phyloP scores from a whole-genome alignment of 1,284 basidiomycete genomes.

The Mixia osmundae region DNA sequence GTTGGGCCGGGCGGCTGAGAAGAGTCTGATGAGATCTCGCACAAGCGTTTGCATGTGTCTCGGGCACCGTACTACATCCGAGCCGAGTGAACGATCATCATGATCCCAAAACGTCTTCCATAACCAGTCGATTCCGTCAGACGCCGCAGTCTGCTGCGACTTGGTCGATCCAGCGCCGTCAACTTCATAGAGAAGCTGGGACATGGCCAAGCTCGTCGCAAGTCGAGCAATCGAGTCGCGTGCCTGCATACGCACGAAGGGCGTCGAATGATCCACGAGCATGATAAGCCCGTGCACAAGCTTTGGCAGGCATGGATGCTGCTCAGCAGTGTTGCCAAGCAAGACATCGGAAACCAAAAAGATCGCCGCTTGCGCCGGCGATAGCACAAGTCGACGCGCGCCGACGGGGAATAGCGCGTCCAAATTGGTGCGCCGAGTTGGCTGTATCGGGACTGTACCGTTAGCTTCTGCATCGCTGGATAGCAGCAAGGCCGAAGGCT shows the following conservation, averaged over 20 bases:
- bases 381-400: conserved; percentile 25
- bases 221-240: conserved; percentile 14
- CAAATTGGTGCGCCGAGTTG: conserved; percentile 4
- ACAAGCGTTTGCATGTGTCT: conserved; percentile 44
- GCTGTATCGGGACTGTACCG: background rate
- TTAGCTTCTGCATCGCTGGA: conserved; percentile 4
- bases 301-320: conserved; percentile 41
- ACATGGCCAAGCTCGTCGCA: background rate
- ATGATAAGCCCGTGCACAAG: conserved; percentile 61
- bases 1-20: conserved; percentile 42
- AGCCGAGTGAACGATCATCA: conserved; percentile 4
- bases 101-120: conserved; percentile 7
- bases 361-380: conserved; percentile 63
- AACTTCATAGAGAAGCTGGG: background rate
- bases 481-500: conserved; percentile 9
- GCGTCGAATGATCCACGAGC: conserved; percentile 53
- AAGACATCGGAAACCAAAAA: conserved; percentile 64
- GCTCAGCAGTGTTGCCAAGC: conserved; percentile 51
- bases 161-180: background rate
- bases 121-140: background rate
- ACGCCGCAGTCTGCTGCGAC: background rate
- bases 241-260: conserved; percentile 44
- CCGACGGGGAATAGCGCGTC: conserved; percentile 4
- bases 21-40: conserved; percentile 38
- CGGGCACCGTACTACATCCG: conserved; percentile 10